A percentile compares a stretch with the other conserved stretches of the same genome.
Evolutionary conservation across 495 filamentous ascomycete genomes (phyloP).

Genomic region (Lasiosphaeriaceae sp.): DNA sequence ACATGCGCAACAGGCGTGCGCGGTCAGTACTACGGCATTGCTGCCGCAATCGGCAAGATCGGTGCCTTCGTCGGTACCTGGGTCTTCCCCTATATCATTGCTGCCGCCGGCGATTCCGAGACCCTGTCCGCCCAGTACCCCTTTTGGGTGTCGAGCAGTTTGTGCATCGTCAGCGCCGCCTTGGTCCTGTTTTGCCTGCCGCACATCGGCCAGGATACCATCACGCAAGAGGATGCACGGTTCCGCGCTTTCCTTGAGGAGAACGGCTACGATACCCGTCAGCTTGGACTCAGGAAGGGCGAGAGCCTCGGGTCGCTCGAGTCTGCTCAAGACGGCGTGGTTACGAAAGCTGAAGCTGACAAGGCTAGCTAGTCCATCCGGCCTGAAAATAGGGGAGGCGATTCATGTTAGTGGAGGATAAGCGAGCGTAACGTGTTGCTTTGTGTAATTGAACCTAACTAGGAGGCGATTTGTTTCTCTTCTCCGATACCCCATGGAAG

Average conservation of each 20-base stretch:
- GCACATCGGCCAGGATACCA: constrained; percentile 70
- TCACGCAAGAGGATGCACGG: constrained; percentile 61
- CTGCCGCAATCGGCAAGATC: constrained; percentile 79
- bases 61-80: constrained; percentile 89
- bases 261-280: constrained; percentile 66
- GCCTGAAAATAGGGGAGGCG: too few species aligned
- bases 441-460: too few species aligned
- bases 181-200: constrained; percentile 59
- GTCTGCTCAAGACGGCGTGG: background rate
- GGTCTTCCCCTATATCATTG: constrained; percentile 68
- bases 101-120: constrained; percentile 52
- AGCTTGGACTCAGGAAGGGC: constrained; percentile 54
- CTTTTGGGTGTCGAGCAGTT: constrained; percentile 65
- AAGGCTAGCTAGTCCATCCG: background rate
- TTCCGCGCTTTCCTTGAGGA: constrained; percentile 65
- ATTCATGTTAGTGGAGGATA: too few species aligned
- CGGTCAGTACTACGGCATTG: constrained; percentile 88
- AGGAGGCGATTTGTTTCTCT: too few species aligned
- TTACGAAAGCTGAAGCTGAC: background rate
- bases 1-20: constrained; percentile 81
- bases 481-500: too few species aligned
- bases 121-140: constrained; percentile 69
- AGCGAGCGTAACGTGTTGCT: too few species aligned
- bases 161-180: constrained; percentile 61
- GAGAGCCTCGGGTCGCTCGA: constrained; percentile 17